Percentiles rank a stretch among this genome's conserved stretches.
Conservation (phyloP, 169 alveolate species). For the Plasmodium cynomolgi region DNA sequence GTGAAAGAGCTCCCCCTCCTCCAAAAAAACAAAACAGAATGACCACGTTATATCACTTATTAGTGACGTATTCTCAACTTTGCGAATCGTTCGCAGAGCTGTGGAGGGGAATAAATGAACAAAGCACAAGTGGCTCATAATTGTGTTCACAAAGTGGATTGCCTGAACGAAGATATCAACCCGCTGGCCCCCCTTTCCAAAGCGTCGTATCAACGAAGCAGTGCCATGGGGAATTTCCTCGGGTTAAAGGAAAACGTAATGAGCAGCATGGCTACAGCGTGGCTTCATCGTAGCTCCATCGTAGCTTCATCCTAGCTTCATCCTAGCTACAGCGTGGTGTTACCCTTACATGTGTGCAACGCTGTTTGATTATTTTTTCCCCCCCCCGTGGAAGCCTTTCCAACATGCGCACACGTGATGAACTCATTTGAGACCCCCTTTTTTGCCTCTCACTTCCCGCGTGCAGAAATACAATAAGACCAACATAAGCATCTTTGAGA, state of each 20-base stretch:
- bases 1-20: background rate
- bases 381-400: background rate
- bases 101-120: background rate
- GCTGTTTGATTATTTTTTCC: background rate
- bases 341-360: background rate
- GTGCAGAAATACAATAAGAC: constrained; percentile 25
- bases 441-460: background rate
- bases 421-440: background rate
- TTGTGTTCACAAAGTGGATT: background rate
- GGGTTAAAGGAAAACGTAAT: constrained; percentile 34
- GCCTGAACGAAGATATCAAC: background rate
- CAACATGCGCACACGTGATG: background rate
- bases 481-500: constrained; percentile 45
- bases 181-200: background rate
- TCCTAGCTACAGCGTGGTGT: background rate
- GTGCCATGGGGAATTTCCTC: constrained; percentile 37
- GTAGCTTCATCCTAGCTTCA: no score
- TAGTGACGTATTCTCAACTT: background rate
- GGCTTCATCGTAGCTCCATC: no score
- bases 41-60: background rate
- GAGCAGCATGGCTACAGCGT: background rate
- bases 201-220: background rate
- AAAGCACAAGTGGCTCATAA: background rate
- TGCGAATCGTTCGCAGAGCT: background rate
- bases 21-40: background rate